phyloP scores from a whole-genome alignment of 768 basidiomycete genomes.

The Amanita brunnescens region DNA sequence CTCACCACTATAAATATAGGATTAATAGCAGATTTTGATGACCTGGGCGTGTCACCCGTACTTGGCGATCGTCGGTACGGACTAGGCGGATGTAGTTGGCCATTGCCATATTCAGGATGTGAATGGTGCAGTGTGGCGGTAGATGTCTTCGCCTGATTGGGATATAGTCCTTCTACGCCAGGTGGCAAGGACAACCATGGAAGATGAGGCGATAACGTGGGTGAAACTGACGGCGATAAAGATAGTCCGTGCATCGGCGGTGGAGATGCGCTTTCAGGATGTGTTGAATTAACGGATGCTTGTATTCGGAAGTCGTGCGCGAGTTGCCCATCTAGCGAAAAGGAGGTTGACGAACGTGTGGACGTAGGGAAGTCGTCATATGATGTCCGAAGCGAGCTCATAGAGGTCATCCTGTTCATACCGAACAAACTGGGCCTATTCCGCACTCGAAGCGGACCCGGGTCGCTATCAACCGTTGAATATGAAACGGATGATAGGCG shows the following conservation, averaged over 20 bases:
- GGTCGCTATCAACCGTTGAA: conserved; percentile 80
- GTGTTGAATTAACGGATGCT: conserved; percentile 55
- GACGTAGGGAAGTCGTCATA: conserved; percentile 68
- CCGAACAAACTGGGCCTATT: conserved; percentile 53
- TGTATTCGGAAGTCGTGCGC: conserved; percentile 67
- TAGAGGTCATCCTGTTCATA: conserved; percentile 68
- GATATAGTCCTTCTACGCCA: conserved; percentile 24
- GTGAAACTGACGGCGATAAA: conserved; percentile 55
- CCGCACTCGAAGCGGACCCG: conserved; percentile 63
- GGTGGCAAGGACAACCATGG: conserved; percentile 46
- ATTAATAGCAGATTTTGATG: conserved; percentile 66
- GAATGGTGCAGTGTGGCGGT: conserved; percentile 27
- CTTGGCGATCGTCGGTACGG: conserved; percentile 53
- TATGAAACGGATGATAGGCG: conserved; percentile 75
- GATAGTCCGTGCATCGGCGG: conserved; percentile 71
- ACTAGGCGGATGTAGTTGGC: conserved; percentile 31
- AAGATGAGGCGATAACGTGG: conserved; percentile 38
- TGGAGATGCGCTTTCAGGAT: conserved; percentile 60
- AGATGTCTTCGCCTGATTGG: conserved; percentile 29
- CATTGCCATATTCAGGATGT: conserved; percentile 24
- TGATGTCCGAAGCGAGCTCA: conserved; percentile 66
- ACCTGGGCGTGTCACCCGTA: conserved; percentile 52
- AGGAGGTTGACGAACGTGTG: conserved; percentile 71
- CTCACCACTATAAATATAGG: conserved; percentile 90
- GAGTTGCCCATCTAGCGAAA: conserved; percentile 68